These are phyloP conservation scores for Moesziomyces sp. DNA, from an alignment of 1,284 basidiomycete genomes.

Conservation along the genomic window DNA sequence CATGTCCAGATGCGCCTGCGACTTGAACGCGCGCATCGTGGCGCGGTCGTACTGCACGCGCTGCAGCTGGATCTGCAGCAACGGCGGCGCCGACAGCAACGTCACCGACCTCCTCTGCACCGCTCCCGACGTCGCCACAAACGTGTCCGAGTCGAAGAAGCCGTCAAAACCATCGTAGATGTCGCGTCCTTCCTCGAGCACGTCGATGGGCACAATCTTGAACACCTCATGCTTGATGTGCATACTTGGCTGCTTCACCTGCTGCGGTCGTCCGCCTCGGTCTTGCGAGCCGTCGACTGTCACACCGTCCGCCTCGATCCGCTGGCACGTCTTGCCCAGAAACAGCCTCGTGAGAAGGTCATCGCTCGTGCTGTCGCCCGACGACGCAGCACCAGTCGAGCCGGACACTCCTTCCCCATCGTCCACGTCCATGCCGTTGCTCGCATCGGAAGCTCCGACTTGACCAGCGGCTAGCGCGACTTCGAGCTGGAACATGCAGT, in stretches of 20 bases:
- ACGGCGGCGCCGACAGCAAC: slow-evolving; percentile 84
- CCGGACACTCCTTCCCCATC: not conserved
- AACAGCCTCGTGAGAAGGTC: slow-evolving; percentile 55
- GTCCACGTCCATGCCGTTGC: slow-evolving; percentile 35
- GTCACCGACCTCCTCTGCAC: slow-evolving; percentile 88
- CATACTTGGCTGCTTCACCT: slow-evolving; percentile 67
- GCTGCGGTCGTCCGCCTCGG: slow-evolving; percentile 20
- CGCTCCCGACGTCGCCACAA: slow-evolving; percentile 83
- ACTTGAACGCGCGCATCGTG: slow-evolving; percentile 89
- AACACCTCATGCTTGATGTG: slow-evolving; percentile 90
- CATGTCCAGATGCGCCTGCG: slow-evolving; percentile 93
- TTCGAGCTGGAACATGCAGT: slow-evolving; percentile 98
- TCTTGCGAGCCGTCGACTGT: slow-evolving; percentile 3
- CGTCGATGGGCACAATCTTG: slow-evolving; percentile 92
- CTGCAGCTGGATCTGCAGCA: slow-evolving; percentile 94
- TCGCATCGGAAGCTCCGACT: not conserved
- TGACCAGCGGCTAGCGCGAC: slow-evolving; percentile 77
- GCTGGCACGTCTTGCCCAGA: slow-evolving; percentile 58
- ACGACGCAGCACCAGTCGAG: not conserved
- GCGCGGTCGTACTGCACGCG: slow-evolving; percentile 95
- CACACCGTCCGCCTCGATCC: slow-evolving; percentile 35
- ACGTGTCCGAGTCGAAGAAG: slow-evolving; percentile 85
- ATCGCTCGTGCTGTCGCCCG: not conserved
- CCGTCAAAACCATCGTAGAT: slow-evolving; percentile 92
- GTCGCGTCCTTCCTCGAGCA: slow-evolving; percentile 83